Percentiles rank a stretch among this genome's conserved stretches.
Conservation (phyloP, 2,329 filamentous ascomycete species). For the Pseudogymnoascus sp. region DNA sequence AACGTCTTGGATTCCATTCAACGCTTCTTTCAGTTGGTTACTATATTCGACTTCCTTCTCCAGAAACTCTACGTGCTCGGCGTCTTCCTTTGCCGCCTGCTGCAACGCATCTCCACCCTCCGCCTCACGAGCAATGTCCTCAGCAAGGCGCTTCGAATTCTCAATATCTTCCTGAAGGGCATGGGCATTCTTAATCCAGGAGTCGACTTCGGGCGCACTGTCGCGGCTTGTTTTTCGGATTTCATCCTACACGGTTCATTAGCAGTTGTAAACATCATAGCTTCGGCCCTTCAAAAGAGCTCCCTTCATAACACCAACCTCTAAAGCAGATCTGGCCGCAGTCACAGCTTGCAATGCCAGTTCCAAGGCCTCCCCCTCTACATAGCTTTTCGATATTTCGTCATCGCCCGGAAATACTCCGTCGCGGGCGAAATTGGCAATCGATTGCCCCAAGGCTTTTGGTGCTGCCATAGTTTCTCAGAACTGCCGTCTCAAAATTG, state of each 20-base stretch:
- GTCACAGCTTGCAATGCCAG: slow-evolving; percentile 36
- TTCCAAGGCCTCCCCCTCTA: slow-evolving; percentile 30
- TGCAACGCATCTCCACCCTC: slow-evolving; percentile 51
- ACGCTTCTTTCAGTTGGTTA: slow-evolving; percentile 44
- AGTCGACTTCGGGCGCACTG: slow-evolving; percentile 69
- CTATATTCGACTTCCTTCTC: slow-evolving; percentile 52
- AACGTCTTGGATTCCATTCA: slow-evolving; percentile 47
- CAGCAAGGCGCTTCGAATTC: slow-evolving; percentile 68
- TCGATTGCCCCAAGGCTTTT: slow-evolving; percentile 44
- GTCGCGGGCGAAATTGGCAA: slow-evolving; percentile 54
- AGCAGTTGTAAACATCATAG: slow-evolving; percentile 9
- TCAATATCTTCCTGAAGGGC: slow-evolving; percentile 79
- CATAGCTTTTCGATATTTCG: slow-evolving; percentile 28
- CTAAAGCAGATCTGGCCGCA: slow-evolving; percentile 37
- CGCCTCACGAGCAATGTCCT: slow-evolving; percentile 71
- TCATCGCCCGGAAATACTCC: slow-evolving; percentile 42
- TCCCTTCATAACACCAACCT: slow-evolving; percentile 13
- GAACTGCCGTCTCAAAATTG: not conserved
- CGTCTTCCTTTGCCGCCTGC: slow-evolving; percentile 33
- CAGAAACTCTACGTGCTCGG: slow-evolving; percentile 50
- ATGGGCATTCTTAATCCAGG: slow-evolving; percentile 80
- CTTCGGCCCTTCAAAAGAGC: not conserved
- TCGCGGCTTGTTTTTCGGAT: slow-evolving; percentile 70
- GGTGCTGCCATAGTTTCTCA: slow-evolving; percentile 22
- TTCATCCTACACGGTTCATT: slow-evolving; percentile 45